Conservation (phyloP, 2,329 filamentous ascomycete species). For the Acephala macrosclerotiorum region DNA sequence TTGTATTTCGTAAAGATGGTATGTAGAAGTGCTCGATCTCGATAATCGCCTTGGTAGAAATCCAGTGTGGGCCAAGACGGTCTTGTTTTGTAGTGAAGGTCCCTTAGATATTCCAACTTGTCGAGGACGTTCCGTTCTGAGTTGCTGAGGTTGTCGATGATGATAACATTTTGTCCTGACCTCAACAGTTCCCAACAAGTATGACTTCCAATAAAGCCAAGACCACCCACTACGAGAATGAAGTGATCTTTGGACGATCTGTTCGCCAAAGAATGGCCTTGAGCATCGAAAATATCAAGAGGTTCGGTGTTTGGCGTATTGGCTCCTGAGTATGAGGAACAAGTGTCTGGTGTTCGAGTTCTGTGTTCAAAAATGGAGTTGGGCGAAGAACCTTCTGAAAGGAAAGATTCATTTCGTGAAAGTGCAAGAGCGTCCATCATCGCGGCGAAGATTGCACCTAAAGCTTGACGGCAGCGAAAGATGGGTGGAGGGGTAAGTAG, state of each 20-base stretch:
- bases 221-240: constrained; percentile 52
- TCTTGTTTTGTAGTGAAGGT: constrained; percentile 23
- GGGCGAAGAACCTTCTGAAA: no score
- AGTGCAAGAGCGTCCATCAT: no score
- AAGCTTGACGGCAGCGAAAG: no score
- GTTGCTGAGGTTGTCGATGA: constrained; percentile 47
- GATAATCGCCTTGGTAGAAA: constrained; percentile 38
- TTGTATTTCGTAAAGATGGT: not conserved
- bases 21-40: constrained; percentile 28
- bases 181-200: constrained; percentile 56
- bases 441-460: no score
- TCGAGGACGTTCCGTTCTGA: constrained; percentile 32
- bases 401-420: no score
- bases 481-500: no score
- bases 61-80: constrained; percentile 13
- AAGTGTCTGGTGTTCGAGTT: no score
- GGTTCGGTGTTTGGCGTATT: no score
- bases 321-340: no score
- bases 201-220: constrained; percentile 57
- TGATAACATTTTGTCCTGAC: constrained; percentile 53
- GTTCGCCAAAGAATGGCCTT: no score
- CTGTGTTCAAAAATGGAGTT: no score
- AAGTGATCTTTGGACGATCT: not conserved
- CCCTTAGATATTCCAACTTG: constrained; percentile 34
- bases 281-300: no score